Evolutionary conservation across 768 basidiomycete species (phyloP).

Genomic region (Pleurotus ostreatus): DNA sequence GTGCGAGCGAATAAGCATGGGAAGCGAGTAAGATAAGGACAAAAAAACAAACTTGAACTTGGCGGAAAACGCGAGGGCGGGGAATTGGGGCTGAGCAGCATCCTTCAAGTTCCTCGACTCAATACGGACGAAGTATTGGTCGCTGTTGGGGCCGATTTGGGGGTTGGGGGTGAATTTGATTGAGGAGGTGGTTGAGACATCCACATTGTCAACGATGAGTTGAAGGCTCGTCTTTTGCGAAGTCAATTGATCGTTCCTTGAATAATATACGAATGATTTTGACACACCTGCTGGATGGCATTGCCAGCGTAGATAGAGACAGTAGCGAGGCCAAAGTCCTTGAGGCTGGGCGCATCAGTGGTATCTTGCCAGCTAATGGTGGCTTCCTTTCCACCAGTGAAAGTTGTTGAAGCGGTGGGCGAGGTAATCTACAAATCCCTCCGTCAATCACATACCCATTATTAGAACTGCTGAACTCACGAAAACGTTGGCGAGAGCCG

Average conservation of each 20-base stretch:
- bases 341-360: slow-evolving; percentile 40
- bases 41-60: slow-evolving; percentile 57
- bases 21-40: not conserved
- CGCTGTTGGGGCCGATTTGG: slow-evolving; percentile 49
- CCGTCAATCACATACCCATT: not conserved
- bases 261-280: not conserved
- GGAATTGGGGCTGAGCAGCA: slow-evolving; percentile 45
- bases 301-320: slow-evolving; percentile 67
- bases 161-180: slow-evolving; percentile 49
- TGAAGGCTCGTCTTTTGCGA: slow-evolving; percentile 50
- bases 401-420: slow-evolving; percentile 43
- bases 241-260: not conserved
- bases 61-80: slow-evolving; percentile 72
- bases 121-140: slow-evolving; percentile 73
- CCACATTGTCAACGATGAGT: slow-evolving; percentile 36
- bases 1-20: not conserved
- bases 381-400: slow-evolving; percentile 44
- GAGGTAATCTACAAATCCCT: slow-evolving; percentile 44
- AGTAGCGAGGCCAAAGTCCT: slow-evolving; percentile 43
- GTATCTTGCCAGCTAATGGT: slow-evolving; percentile 61
- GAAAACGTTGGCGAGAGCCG: slow-evolving; percentile 52
- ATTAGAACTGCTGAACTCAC: slow-evolving; percentile 25
- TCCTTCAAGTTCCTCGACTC: slow-evolving; percentile 57
- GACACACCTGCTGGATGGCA: slow-evolving; percentile 51
- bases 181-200: slow-evolving; percentile 46